A percentile compares a stretch with the other conserved stretches of the same genome.
Evolutionary conservation across 2,329 filamentous ascomycete genomes (phyloP).

Genomic region (Cryoendolithus antarcticus): DNA sequence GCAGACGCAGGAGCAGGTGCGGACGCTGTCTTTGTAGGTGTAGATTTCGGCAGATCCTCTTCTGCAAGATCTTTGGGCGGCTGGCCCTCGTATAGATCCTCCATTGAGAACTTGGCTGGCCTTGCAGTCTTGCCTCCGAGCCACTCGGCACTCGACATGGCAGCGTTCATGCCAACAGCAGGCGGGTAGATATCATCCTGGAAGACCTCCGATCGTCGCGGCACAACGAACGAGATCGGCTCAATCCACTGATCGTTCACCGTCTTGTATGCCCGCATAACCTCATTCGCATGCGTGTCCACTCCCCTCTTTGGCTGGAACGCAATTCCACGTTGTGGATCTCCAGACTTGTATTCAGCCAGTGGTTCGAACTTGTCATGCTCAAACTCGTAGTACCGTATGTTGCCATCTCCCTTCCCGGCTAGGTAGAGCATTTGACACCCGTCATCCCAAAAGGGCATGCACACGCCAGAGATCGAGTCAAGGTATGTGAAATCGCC

Average conservation of each 20-base stretch:
- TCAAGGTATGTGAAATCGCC: constrained; percentile 75
- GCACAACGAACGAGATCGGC: constrained; percentile 94
- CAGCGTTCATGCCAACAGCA: constrained; percentile 65
- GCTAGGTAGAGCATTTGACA: constrained; percentile 92
- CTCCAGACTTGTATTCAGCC: constrained; percentile 91
- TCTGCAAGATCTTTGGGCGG: constrained; percentile 64
- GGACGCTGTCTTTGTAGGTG: constrained; percentile 20
- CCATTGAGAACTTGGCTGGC: constrained; percentile 85
- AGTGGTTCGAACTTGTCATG: constrained; percentile 98
- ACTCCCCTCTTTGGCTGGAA: constrained; percentile 92
- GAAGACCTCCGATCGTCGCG: constrained; percentile 84
- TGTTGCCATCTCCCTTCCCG: constrained; percentile 97
- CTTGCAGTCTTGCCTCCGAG: constrained; percentile 64
- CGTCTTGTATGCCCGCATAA: constrained; percentile 93
- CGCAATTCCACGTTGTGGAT: constrained; percentile 86
- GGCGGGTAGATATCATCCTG: constrained; percentile 96
- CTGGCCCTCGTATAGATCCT: constrained; percentile 77
- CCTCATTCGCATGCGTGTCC: constrained; percentile 91
- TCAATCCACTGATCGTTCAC: constrained; percentile 91
- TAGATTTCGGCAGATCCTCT: constrained; percentile 47
- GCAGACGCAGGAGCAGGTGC: constrained; percentile 23
- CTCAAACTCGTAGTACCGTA: constrained; percentile 96
- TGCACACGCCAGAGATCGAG: constrained; percentile 93
- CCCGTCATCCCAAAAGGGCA: constrained; percentile 99
- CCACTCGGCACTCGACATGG: constrained; percentile 72